A percentile compares a stretch with the other conserved stretches of the same genome.
Conservation (phyloP, 345 rosid species). For the Euphorbia lathyris region DNA sequence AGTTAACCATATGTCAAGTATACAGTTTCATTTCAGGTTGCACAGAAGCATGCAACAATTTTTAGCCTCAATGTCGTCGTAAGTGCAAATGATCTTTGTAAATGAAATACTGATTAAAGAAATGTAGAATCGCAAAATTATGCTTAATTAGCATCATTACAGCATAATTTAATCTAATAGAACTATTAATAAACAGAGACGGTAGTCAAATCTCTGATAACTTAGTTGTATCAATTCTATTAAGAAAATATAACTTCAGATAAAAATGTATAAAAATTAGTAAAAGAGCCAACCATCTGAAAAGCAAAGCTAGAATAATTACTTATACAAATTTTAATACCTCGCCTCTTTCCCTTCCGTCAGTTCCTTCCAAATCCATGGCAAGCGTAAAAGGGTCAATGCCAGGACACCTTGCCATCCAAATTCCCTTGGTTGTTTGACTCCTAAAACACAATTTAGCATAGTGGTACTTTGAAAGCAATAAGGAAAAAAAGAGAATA, state of each 20-base stretch:
- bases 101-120: too few species aligned
- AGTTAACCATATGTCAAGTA: too few species aligned
- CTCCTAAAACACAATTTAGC: conserved; percentile 39
- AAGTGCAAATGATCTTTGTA: too few species aligned
- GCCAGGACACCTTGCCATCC: conserved; percentile 71
- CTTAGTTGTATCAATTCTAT: background rate
- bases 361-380: conserved; percentile 82
- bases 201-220: background rate
- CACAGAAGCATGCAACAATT: background rate
- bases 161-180: background rate
- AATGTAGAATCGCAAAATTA: too few species aligned
- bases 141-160: too few species aligned
- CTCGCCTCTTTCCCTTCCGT: conserved; percentile 87
- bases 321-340: conserved; percentile 27
- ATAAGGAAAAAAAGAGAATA: background rate
- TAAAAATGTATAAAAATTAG: conserved; percentile 4
- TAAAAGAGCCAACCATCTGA: background rate
- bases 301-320: background rate
- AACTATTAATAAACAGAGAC: background rate
- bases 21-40: too few species aligned
- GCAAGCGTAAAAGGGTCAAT: conserved; percentile 68
- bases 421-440: conserved; percentile 79
- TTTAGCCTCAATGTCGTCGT: background rate
- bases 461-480: background rate
- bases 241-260: background rate